These are phyloP conservation scores for Persicaria tinctoria DNA, from an alignment of 148 eudicot species.

Conservation along the genomic window DNA sequence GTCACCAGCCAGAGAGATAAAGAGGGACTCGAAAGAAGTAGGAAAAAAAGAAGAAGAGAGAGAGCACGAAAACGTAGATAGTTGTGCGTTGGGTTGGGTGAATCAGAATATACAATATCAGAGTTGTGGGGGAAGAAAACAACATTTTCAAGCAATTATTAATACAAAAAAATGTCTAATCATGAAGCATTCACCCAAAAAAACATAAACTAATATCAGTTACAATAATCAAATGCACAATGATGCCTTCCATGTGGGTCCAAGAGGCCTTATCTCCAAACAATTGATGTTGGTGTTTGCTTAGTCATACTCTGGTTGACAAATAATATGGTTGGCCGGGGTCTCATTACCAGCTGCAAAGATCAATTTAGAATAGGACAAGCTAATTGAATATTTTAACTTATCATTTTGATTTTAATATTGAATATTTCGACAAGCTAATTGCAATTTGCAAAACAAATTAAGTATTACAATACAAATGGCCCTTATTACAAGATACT, in stretches of 20 bases:
- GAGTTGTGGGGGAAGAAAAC: not conserved
- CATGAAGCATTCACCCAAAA: constrained; percentile 1
- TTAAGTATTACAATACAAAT: not conserved
- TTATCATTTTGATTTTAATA: not conserved
- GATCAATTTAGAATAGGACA: constrained; percentile 6
- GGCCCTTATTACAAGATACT: not conserved
- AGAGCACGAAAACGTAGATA: not conserved
- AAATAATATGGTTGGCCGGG: constrained; percentile 24
- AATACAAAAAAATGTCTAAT: constrained; percentile 9
- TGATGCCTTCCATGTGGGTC: constrained; percentile 33
- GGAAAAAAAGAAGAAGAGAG: constrained; percentile 11
- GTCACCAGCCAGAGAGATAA: constrained; percentile 7
- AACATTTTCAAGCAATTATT: constrained; percentile 7
- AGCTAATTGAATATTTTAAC: not conserved
- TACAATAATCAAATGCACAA: constrained; percentile 19
- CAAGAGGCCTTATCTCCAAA: constrained; percentile 44
- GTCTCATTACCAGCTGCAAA: constrained; percentile 14
- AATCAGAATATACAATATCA: not conserved
- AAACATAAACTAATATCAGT: not conserved
- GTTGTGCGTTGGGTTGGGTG: constrained; percentile 10
- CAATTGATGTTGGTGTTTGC: constrained; percentile 25
- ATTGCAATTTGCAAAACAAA: constrained; percentile 4
- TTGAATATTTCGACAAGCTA: not conserved
- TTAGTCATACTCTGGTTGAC: constrained; percentile 12
- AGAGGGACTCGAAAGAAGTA: constrained; percentile 8